These are phyloP conservation scores for Basipetospora chlamydospora DNA, from an alignment of 2,329 filamentous ascomycete species.

Conservation along the genomic window DNA sequence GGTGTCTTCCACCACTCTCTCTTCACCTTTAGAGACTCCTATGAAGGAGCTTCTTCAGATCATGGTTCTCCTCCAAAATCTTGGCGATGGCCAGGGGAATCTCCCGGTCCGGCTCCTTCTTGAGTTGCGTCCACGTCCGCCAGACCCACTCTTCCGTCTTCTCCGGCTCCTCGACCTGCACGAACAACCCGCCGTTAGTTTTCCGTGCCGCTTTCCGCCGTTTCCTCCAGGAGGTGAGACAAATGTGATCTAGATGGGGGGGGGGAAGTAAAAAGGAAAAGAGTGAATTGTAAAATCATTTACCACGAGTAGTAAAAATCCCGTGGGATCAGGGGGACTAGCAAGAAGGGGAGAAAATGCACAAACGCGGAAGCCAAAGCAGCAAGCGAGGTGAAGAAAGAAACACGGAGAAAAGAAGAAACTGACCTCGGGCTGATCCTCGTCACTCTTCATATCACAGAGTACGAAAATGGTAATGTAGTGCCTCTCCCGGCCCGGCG, in stretches of 20 bases:
- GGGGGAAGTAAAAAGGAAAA: too few relatives aligned
- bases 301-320: background rate
- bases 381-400: too few relatives aligned
- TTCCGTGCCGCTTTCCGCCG: background rate
- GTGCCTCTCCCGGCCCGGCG: slow-evolving; percentile 39
- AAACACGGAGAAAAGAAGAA: background rate
- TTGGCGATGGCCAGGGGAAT: slow-evolving; percentile 2
- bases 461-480: slow-evolving; percentile 61
- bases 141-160: slow-evolving; percentile 38
- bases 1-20: too few relatives aligned
- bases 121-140: slow-evolving; percentile 29
- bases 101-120: slow-evolving; percentile 5
- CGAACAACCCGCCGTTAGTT: background rate
- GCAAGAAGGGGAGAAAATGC: too few relatives aligned
- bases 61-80: slow-evolving; percentile 2
- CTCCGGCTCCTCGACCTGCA: slow-evolving; percentile 25
- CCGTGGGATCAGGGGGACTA: too few relatives aligned
- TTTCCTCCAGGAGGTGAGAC: too few relatives aligned
- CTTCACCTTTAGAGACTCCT: slow-evolving; percentile 4
- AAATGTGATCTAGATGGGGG: too few relatives aligned
- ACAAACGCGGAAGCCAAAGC: too few relatives aligned
- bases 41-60: background rate
- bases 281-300: too few relatives aligned
- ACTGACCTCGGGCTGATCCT: slow-evolving; percentile 28
- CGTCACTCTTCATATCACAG: slow-evolving; percentile 31